phyloP scores from a whole-genome alignment of 805 yeast genomes.

The Nakazawaea populi region DNA sequence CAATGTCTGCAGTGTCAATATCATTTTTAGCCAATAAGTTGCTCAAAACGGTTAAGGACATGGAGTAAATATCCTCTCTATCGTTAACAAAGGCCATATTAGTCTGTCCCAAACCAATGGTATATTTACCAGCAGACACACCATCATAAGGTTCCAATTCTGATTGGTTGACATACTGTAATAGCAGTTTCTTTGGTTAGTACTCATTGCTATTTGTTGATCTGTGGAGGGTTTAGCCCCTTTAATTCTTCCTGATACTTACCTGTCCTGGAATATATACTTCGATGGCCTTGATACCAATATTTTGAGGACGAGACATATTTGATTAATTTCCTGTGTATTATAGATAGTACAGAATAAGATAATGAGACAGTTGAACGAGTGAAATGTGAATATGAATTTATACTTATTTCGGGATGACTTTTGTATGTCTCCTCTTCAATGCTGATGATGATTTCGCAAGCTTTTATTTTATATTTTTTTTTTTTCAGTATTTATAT shows the following conservation, averaged over 20 bases:
- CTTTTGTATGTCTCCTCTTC: too few species aligned
- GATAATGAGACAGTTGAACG: background rate
- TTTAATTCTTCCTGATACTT: conserved; percentile 16
- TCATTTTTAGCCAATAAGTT: conserved; percentile 74
- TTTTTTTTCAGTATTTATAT: too few species aligned
- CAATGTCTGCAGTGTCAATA: conserved; percentile 75
- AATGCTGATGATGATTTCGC: too few species aligned
- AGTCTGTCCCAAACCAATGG: conserved; percentile 98
- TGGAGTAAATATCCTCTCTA: conserved; percentile 94
- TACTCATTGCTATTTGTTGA: background rate
- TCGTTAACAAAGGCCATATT: conserved; percentile 97
- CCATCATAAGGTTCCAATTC: conserved; percentile 83
- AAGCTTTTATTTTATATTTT: too few species aligned
- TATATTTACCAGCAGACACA: conserved; percentile 90
- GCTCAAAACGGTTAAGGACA: conserved; percentile 83
- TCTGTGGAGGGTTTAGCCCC: background rate
- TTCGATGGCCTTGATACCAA: conserved; percentile 97
- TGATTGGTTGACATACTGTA: conserved; percentile 70
- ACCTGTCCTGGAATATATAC: conserved; percentile 80
- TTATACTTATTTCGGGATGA: too few species aligned
- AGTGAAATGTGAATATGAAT: background rate
- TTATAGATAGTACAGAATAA: background rate
- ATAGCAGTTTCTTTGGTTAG: background rate
- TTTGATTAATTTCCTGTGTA: background rate
- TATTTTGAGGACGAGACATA: conserved; percentile 60